Conservation (phyloP, 148 eudicot genomes). For the Chenopodium formosanum region DNA sequence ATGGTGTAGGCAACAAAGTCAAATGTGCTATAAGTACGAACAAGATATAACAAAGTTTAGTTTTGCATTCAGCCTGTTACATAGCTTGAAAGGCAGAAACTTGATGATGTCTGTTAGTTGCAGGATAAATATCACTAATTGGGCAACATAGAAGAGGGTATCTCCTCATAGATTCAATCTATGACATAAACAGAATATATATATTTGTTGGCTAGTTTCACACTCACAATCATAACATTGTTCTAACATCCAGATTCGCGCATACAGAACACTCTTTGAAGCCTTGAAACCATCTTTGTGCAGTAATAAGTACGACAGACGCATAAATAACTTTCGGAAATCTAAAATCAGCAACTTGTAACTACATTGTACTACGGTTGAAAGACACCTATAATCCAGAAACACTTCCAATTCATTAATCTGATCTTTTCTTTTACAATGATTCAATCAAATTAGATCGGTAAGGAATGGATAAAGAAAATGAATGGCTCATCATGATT, state of each 20-base stretch:
- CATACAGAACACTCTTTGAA: not conserved
- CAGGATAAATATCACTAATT: not conserved
- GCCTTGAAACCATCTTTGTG: not conserved
- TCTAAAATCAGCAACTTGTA: not conserved
- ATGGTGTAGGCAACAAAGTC: not conserved
- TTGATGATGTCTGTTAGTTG: not conserved
- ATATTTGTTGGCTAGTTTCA: not conserved
- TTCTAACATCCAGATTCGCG: not conserved
- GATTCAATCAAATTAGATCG: not conserved
- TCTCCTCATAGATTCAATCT: not conserved
- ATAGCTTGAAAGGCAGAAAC: not conserved
- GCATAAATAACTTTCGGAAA: not conserved
- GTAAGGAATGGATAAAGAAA: constrained; percentile 10
- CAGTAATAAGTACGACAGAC: not conserved
- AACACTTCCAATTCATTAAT: constrained; percentile 28
- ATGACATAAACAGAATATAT: not conserved
- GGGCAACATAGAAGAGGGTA: not conserved
- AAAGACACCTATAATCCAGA: constrained; percentile 8
- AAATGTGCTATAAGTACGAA: not conserved
- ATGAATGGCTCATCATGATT: not conserved
- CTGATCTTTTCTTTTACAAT: constrained; percentile 25
- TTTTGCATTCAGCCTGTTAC: not conserved
- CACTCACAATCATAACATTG: not conserved
- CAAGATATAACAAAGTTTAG: not conserved
- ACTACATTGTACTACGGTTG: not conserved